Conservation (phyloP, 1,139 yeast genomes). For the Hansenula lynferdii region DNA sequence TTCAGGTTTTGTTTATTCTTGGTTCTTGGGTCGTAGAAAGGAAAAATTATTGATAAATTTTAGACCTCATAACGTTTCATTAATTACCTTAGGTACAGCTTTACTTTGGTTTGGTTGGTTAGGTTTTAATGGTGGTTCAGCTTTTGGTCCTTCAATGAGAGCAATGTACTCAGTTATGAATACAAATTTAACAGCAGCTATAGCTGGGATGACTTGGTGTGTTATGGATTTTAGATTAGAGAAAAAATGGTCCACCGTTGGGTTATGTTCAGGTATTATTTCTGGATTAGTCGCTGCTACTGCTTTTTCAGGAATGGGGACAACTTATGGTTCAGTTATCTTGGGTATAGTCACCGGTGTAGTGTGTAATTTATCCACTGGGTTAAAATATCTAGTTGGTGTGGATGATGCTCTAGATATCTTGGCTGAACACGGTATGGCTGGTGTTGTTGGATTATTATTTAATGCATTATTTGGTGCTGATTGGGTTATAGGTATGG, state of each 20-base stretch:
- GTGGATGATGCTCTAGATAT: conserved; percentile 95
- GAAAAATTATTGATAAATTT: conserved; percentile 83
- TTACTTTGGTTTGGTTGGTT: conserved; percentile 81
- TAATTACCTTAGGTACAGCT: conserved; percentile 68
- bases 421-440: conserved; percentile 97
- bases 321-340: conserved; percentile 86
- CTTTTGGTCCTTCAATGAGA: conserved; percentile 49
- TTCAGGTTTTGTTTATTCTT: conserved; percentile 82
- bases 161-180: conserved; percentile 76
- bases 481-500: conserved; percentile 84
- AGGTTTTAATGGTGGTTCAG: conserved; percentile 83
- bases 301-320: conserved; percentile 87
- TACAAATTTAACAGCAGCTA: conserved; percentile 83
- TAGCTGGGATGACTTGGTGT: conserved; percentile 94
- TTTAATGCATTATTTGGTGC: conserved; percentile 90
- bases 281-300: conserved; percentile 97
- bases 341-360: conserved; percentile 79
- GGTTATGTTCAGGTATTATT: conserved; percentile 90
- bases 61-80: conserved; percentile 91
- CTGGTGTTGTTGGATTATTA: conserved; percentile 84
- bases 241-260: conserved; percentile 91
- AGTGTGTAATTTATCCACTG: conserved; percentile 87
- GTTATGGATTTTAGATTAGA: conserved; percentile 83
- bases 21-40: conserved; percentile 78
- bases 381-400: conserved; percentile 70